Percentiles rank a stretch among this genome's conserved stretches.
Conservation (phyloP, 768 basidiomycete species). For the Podaxis sp. region DNA sequence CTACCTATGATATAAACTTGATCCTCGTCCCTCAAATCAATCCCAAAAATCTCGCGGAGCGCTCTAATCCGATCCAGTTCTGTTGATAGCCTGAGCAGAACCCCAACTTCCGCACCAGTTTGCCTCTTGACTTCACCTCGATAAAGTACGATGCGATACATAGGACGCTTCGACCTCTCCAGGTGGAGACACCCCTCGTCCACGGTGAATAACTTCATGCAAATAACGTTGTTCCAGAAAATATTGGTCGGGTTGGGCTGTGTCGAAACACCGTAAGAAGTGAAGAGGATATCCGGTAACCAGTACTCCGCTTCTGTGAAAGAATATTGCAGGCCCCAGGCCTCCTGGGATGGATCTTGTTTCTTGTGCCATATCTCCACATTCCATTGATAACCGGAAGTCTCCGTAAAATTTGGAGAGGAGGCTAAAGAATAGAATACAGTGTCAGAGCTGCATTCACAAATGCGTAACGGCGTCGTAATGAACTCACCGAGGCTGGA, state of each 20-base stretch:
- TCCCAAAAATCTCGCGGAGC: slow-evolving; percentile 5
- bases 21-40: slow-evolving; percentile 1
- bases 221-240: slow-evolving; percentile 28
- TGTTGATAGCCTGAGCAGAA: slow-evolving; percentile 21
- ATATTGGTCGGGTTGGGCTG: slow-evolving; percentile 16
- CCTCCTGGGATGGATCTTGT: background rate
- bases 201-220: slow-evolving; percentile 22
- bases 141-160: slow-evolving; percentile 24
- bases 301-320: slow-evolving; percentile 31
- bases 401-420: background rate
- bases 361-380: slow-evolving; percentile 20
- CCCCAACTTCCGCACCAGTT: slow-evolving; percentile 24
- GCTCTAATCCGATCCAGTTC: slow-evolving; percentile 29
- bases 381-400: slow-evolving; percentile 12
- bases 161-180: slow-evolving; percentile 13
- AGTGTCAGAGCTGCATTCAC: background rate
- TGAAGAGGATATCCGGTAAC: slow-evolving; percentile 21
- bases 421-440: background rate
- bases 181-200: slow-evolving; percentile 23
- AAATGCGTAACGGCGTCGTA: background rate
- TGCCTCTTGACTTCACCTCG: slow-evolving; percentile 26
- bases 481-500: background rate
- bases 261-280: slow-evolving; percentile 24
- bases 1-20: slow-evolving; percentile 3
- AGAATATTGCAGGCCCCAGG: slow-evolving; percentile 26